Evolutionary conservation across 1,139 yeast genomes (phyloP).

Genomic region (Saccharomyces hybrid): DNA sequence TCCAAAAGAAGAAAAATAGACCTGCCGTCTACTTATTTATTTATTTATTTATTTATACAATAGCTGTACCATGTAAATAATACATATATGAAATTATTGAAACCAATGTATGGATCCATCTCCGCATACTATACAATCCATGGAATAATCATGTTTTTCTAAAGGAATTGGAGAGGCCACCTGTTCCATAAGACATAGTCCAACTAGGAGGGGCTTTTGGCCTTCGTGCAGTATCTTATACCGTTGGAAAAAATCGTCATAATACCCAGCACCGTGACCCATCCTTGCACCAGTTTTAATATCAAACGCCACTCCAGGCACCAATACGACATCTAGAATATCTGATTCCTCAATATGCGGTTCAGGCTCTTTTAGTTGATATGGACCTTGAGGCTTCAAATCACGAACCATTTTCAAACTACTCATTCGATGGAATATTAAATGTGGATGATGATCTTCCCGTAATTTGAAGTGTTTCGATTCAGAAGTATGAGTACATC

Average conservation of each 20-base stretch:
- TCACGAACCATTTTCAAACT: slow-evolving; percentile 37
- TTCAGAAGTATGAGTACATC: slow-evolving; percentile 25
- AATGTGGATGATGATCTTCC: slow-evolving; percentile 35
- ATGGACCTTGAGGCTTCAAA: slow-evolving; percentile 63
- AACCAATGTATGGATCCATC: slow-evolving; percentile 26
- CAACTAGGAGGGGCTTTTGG: slow-evolving; percentile 37
- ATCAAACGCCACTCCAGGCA: slow-evolving; percentile 85
- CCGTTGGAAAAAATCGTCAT: slow-evolving; percentile 66
- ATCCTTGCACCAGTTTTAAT: slow-evolving; percentile 44
- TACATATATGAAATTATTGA: slow-evolving; percentile 6
- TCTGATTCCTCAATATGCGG: slow-evolving; percentile 13
- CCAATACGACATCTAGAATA: slow-evolving; percentile 55
- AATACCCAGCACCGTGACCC: slow-evolving; percentile 93
- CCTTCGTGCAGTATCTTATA: slow-evolving; percentile 33
- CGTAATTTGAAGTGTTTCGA: slow-evolving; percentile 23
- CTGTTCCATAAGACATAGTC: slow-evolving; percentile 44
- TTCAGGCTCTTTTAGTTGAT: slow-evolving; percentile 60
- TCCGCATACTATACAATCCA: slow-evolving; percentile 54
- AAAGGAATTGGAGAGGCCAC: slow-evolving; percentile 49
- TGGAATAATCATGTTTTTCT: slow-evolving; percentile 61
- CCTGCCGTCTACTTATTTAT: background rate
- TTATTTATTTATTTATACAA: slow-evolving; percentile 7
- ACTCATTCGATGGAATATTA: slow-evolving; percentile 50
- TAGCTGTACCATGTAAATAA: slow-evolving; percentile 3
- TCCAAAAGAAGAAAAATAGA: background rate